Evolutionary conservation across 768 basidiomycete genomes (phyloP), one percentile per base, ranked within the genome.

Genomic region (Trichaptum fuscoviolaceum): DNA sequence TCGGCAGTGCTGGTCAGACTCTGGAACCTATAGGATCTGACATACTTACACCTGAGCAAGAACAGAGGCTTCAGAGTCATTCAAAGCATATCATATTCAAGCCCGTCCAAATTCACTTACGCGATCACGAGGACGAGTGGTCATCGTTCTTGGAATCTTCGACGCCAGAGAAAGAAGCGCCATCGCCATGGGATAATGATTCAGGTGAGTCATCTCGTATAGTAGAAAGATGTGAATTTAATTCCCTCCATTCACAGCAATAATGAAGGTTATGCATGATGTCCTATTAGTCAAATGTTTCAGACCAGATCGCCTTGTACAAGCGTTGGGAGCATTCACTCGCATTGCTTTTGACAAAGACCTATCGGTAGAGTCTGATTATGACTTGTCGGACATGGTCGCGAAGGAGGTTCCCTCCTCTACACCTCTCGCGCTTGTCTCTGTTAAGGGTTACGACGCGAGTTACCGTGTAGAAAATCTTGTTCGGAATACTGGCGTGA

Each of bases 361-460:
- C 70, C 80, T 98, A n/a, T 83, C 91, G 18, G 77, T 80, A 12
- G 85, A 90, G 74, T 84, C 93, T 0, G 84, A 81, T 59, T 93
- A 88, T 74, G 91, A 95, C 64, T 85, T 99, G 27, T 83, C 84
- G 23, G 75, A 77, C 9, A 90, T 98, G 81, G 93, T 98, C 27
- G 70, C 82, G 7, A 84, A 91, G 71, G 95, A 99, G 74, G 85
- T 95, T 35, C 83, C 85, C 3, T 84, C 95, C 1, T 82, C 85
- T 3, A 93, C 93, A 0, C 96, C 97, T 1, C 79, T 99, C 26
- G 92, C 95, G 3, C 81, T 99, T 62, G 87, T 95, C 34, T 98
- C 96, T 7, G 95, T 99, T 2, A 88, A 93, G 1, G 97, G 97
- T 18, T 96, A 97, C 73, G 97, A 99, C 74, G 97, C 97, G n/a